phyloP scores from a whole-genome alignment of 192 early-diverging fungal species.

The Backusella sp. region DNA sequence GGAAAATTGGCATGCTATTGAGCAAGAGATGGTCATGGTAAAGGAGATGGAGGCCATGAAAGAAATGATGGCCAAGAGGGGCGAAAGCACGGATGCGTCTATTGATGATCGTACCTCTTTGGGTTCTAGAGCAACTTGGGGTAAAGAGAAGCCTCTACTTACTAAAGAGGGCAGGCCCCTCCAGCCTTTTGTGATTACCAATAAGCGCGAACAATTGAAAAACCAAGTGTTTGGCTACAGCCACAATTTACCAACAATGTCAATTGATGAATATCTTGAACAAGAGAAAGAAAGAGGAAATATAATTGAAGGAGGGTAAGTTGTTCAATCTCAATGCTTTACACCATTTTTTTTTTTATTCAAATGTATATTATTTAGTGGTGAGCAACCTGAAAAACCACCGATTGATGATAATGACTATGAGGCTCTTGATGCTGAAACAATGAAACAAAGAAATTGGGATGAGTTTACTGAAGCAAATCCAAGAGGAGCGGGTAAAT shows the following conservation, averaged over 20 bases:
- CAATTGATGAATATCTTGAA: conserved; percentile 91
- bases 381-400: conserved; percentile 67
- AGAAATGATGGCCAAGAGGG: conserved; percentile 27
- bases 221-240: conserved; percentile 80
- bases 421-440: conserved; percentile 80
- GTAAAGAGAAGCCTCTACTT: conserved; percentile 34
- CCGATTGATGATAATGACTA: conserved; percentile 80
- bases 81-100: neutral
- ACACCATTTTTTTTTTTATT: neutral
- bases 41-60: conserved; percentile 66
- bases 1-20: conserved; percentile 65
- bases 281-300: conserved; percentile 86
- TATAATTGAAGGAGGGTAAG: conserved; percentile 81
- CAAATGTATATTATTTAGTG: conserved; percentile 10
- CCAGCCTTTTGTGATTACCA: conserved; percentile 89
- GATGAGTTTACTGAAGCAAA: conserved; percentile 89
- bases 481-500: conserved; percentile 69
- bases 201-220: conserved; percentile 66
- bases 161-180: conserved; percentile 57
- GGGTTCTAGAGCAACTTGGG: conserved; percentile 10
- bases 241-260: conserved; percentile 92
- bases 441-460: conserved; percentile 80
- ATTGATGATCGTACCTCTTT: conserved; percentile 21
- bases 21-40: conserved; percentile 81
- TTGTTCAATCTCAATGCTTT: neutral